Percentiles rank a stretch among this genome's conserved stretches.
These are phyloP conservation scores for Calonectria montana DNA, from an alignment of 2,329 filamentous ascomycete species.

Conservation along the genomic window DNA sequence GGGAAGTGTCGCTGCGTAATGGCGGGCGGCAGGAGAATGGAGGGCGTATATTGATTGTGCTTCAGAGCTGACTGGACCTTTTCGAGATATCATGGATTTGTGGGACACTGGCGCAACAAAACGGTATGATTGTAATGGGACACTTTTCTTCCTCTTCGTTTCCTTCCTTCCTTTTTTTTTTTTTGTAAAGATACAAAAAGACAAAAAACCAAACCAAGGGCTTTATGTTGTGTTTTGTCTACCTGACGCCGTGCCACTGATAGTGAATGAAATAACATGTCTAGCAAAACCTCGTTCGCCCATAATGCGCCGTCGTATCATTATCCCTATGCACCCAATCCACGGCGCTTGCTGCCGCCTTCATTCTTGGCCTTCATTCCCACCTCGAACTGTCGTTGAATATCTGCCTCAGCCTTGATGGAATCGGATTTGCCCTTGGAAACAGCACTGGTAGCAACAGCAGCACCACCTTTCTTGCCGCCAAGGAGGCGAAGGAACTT, in stretches of 20 bases:
- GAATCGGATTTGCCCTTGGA: conserved; percentile 47
- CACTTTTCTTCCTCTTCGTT: conserved; percentile 28
- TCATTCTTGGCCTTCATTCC: conserved; percentile 69
- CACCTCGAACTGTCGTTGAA: conserved; percentile 67
- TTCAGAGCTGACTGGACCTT: conserved; percentile 30
- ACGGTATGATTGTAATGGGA: conserved; percentile 37
- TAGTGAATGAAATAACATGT: conserved; percentile 24
- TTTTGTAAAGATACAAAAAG: conserved; percentile 7
- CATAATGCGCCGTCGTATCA: neutral
- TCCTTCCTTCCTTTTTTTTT: too few species aligned
- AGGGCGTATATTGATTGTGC: conserved; percentile 30
- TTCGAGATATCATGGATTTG: conserved; percentile 40
- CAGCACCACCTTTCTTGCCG: conserved; percentile 57
- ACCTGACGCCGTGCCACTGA: conserved; percentile 42
- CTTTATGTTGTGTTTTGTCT: conserved; percentile 41
- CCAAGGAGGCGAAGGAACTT: conserved; percentile 70
- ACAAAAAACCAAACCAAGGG: conserved; percentile 23
- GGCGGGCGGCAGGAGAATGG: conserved; percentile 15
- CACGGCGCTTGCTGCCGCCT: conserved; percentile 59
- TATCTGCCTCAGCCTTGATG: conserved; percentile 60
- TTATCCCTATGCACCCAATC: conserved; percentile 60
- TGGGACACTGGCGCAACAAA: conserved; percentile 42
- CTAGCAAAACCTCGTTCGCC: conserved; percentile 6
- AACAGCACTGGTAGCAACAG: conserved; percentile 33
- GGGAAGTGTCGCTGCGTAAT: conserved; percentile 4